A percentile compares a stretch with the other conserved stretches of the same genome.
phyloP scores from a whole-genome alignment of 345 rosid genomes.

The Euphorbia lathyris region DNA sequence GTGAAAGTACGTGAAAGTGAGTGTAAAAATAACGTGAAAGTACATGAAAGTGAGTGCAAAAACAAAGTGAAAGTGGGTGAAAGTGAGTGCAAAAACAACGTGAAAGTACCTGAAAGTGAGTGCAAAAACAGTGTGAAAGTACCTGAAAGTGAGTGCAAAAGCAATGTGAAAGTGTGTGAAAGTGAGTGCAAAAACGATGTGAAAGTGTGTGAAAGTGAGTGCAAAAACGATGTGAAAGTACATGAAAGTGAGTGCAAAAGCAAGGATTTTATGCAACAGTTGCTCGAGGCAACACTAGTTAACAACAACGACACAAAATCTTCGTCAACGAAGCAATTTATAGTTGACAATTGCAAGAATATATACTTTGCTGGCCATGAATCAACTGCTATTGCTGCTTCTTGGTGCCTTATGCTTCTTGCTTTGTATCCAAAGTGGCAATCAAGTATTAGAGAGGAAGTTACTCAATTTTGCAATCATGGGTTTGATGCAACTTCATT shows the following conservation, averaged over 20 bases:
- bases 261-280: slow-evolving; percentile 58
- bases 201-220: slow-evolving; percentile 43
- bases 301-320: slow-evolving; percentile 23
- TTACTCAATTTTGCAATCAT: slow-evolving; percentile 35
- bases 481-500: slow-evolving; percentile 44
- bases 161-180: slow-evolving; percentile 53
- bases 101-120: too few relatives aligned
- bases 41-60: too few relatives aligned
- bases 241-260: slow-evolving; percentile 21
- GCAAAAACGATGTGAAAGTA: too few relatives aligned
- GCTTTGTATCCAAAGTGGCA: slow-evolving; percentile 81
- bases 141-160: too few relatives aligned
- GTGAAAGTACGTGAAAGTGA: slow-evolving; percentile 45
- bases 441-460: slow-evolving; percentile 50
- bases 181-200: too few relatives aligned
- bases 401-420: slow-evolving; percentile 86
- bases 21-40: too few relatives aligned
- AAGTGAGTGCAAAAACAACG: slow-evolving; percentile 11
- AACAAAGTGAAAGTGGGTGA: too few relatives aligned
- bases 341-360: slow-evolving; percentile 82
- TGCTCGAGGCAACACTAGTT: slow-evolving; percentile 55
- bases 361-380: slow-evolving; percentile 83
- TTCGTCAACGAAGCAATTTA: slow-evolving; percentile 48
- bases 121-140: too few relatives aligned
- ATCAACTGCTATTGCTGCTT: slow-evolving; percentile 61